Base-by-base conservation (phyloP, 495 filamentous ascomycete species). In the Aspergillus cristatus region DNA sequence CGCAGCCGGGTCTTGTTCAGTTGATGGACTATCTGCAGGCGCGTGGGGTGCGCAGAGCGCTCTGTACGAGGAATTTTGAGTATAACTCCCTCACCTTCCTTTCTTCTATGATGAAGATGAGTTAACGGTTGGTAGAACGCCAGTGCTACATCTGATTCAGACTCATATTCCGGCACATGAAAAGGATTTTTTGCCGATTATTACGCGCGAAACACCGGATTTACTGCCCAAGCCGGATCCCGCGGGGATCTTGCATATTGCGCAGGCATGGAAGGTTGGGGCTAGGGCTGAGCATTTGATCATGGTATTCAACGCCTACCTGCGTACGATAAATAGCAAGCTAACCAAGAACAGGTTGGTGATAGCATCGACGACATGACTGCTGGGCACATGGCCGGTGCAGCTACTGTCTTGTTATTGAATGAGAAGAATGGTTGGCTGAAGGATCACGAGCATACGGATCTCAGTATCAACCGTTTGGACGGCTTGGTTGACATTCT, bases 51-150 rank as follows among this genome's bases (percentile, higher is more conserved):
- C 74, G 67, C 37, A 86, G 91, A 55, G 91, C 73, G 0, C 84
- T 98, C 42, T 94, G 89, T 63, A 98, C 91, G 5, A 71, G 91
- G 50, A 98, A 98, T 66, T 96, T 95, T 49, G 87, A 94, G 71
- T 77, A 67, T 35, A 60, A 33, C 11, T 28, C 34, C 18, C 10
- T 22, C 35, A 11, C 16, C 18, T 13, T 11, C 15, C n/a, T 15
- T 28, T 12, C 14, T 29, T 5, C 6, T 16, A 12, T 14, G 30
- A 14, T 35, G 31, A 8, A 25, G 31, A 22, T 28, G 22, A 17
- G 14, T 14, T 28, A 28, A 35, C 46, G 37, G 45, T 26, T 16
- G 14, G 4, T 28, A 82, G 77, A 48, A 58, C 69, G 2, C 80
- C 80, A 2, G 80, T 84, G 11, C 55, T 54, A 17, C 74, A 93